Base-by-base conservation (phyloP, 2,329 filamentous ascomycete genomes). In the Diaporthe ilicicola region DNA sequence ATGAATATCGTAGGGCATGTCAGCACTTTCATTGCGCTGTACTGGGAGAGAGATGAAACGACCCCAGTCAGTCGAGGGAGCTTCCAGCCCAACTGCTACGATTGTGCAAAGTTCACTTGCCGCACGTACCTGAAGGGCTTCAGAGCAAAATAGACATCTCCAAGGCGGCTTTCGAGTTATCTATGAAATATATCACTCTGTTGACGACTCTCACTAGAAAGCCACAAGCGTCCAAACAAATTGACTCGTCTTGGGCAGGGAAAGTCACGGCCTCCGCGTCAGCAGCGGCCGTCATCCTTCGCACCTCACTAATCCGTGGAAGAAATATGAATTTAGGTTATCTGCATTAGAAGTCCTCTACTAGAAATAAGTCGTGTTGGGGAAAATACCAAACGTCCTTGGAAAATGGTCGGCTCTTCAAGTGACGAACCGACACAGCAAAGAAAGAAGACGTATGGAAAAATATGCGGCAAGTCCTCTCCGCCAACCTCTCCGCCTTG, bases 341-440 rank as follows among this genome's bases (percentile, higher is more conserved):
- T 88, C 84, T 88, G 86, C 85, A 89, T 89, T 89, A 89, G 84
- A 88, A 88, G 84, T 84, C 82, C 84, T 88, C 82, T 88, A 89
- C 79, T 85, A 85, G 82, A 86, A 84, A 77, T 76, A 80, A 70
- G 56, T 64, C 46, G 69, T 71, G 66, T 55, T 82, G 82, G 81
- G 80, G 83, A 82, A 82, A 80, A 78, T 76, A 81, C 77, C 69
- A 74, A 70, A 75, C 74, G 74, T 74, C 74, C 69, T 62, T 65
- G 59, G 56, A 71, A 67, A 73, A 69, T 53, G 69, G 65, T 55
- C 69, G 44, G 24, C 71, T 56, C 69, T 17, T 34, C 71, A 72
- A 71, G 62, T 51, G 68, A 54, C 42, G 46, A 62, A 55, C 64
- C 55, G 34, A 59, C 64, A 65, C 76, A 77, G 74, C 74, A 74